Percentiles rank a stretch among this genome's conserved stretches.
Conservation (phyloP, 23 red algal species). For the Cyanidiococcus yangmingshanensis region DNA sequence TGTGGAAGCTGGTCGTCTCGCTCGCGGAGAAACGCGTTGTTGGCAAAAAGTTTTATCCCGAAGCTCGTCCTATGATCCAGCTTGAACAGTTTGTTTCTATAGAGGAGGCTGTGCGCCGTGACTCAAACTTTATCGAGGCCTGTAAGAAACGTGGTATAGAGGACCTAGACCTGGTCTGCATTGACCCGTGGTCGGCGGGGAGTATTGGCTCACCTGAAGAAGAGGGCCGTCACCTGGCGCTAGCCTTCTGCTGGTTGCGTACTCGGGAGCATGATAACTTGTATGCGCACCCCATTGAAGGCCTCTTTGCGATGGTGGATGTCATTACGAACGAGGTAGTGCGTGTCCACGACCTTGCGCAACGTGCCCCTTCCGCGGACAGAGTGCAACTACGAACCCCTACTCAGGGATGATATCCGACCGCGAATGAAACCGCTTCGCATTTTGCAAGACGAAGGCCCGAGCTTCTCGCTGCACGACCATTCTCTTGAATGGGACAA, state of each 20-base stretch:
- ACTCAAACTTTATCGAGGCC: background rate
- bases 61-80: constrained; percentile 6
- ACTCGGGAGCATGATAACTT: constrained; percentile 45
- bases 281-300: constrained; percentile 74
- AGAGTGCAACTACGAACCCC: constrained; percentile 35
- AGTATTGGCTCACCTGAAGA: background rate
- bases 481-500: constrained; percentile 45
- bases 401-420: constrained; percentile 21
- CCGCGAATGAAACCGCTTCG: constrained; percentile 2
- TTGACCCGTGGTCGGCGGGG: constrained; percentile 27
- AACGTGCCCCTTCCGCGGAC: constrained; percentile 9
- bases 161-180: constrained; percentile 19
- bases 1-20: constrained; percentile 18
- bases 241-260: constrained; percentile 25
- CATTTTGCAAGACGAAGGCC: constrained; percentile 57
- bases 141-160: constrained; percentile 10
- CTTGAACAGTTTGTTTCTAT: constrained; percentile 9
- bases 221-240: constrained; percentile 6
- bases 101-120: background rate
- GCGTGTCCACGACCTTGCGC: constrained; percentile 25
- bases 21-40: background rate
- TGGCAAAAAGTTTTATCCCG: background rate
- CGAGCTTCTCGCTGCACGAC: constrained; percentile 41
- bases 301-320: constrained; percentile 52
- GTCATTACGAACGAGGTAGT: constrained; percentile 36